Evolutionary conservation across 2,329 filamentous ascomycete species (phyloP), one percentile per base, ranked within the genome.

Genomic region (Penicillium sclerotiorum): DNA sequence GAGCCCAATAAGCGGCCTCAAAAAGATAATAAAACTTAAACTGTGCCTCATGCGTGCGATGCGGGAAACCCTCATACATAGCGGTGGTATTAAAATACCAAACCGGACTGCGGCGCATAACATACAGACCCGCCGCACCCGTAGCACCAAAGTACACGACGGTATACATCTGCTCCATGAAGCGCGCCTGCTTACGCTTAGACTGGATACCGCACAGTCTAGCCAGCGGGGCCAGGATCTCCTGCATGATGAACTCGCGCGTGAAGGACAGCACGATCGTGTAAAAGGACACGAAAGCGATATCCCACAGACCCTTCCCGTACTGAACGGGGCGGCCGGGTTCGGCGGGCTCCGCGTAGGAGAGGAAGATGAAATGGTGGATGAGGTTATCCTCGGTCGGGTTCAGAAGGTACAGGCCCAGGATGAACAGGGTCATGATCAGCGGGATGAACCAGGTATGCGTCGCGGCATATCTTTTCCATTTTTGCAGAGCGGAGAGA

Each of bases 1-100:
- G 91, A 8, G 88, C 84, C 92, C 92, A 96, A 79, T 95, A 96
- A 55, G 87, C 87, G 42, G 89, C 91, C 74, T 96, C 86, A 65
- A 96, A 87, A 56, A 96, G 79, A 71, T 96, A 96, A 76, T 96
- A 96, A 55, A 91, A 90, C 77, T 96, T 96, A 81, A 95, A 90
- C 33, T 80, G 65, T 49, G 79, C 89, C 52, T 88, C 85, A 67
- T 93, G 90, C 12, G 86, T 85, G 64, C 81, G 80, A 73, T 96
- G 90, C 15, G 91, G 91, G 68, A 90, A 95, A 21, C 75, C 77
- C 70, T 92, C 89, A 73, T 93, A 96, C 88, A 95, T 95, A 70
- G 83, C 89, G 27, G 74, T 76, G 1, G 89, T 93, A 73, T 93
- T 90, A 79, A 95, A 95, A 72, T 95, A 96, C 91, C 90, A 96